Evolutionary conservation across 371 early-diverging fungal species (phyloP), one percentile per base, ranked within the genome.

Genomic region (Mortierella sp.): DNA sequence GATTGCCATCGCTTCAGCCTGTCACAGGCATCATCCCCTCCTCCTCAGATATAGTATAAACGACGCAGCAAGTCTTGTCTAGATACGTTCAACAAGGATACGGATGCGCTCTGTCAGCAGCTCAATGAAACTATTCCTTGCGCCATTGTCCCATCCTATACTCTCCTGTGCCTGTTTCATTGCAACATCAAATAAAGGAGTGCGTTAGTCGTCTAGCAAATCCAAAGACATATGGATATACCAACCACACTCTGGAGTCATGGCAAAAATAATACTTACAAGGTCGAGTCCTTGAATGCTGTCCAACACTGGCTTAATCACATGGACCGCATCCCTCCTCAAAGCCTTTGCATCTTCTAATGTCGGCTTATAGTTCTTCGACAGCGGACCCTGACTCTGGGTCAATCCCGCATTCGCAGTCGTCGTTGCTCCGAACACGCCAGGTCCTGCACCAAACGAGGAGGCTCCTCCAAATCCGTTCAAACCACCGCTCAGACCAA

Each of bases 101-200:
- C 81, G 82, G 50, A 85, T 80, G 30, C 83, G 75, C 1, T 83
- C 70, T 0, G 80, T 69, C 19, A 87, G 68, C 76, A 87, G 75
- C 54, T 82, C 84, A 31, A 87, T 80, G 58, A 86, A 87, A 61
- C 81, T 86, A 31, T 50, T 82, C 48, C 81, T 76, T 6, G 83
- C 72, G 7, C 68, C 56, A 19, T 76, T 71, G 31, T 78, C 80
- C 69, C 56, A 56, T 4, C 75, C 61, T 27, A 80, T 50, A 34
- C 79, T 72, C 30, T 83, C 86, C 12, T 61, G 52, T 3, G 75
- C 61, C 66, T 61, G 61, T n/a, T 2, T 11, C 2, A 1, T 48
- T 21, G 3, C 19, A 56, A 28, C 17, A 7, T 19, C 14, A 41
- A n/a, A 27, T 48, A 14, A 7, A 30, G 19, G 19, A 50, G 5